A percentile compares a stretch with the other conserved stretches of the same genome.
phyloP scores from a whole-genome alignment of 1,284 basidiomycete genomes.

The Psilocybe mexicana region DNA sequence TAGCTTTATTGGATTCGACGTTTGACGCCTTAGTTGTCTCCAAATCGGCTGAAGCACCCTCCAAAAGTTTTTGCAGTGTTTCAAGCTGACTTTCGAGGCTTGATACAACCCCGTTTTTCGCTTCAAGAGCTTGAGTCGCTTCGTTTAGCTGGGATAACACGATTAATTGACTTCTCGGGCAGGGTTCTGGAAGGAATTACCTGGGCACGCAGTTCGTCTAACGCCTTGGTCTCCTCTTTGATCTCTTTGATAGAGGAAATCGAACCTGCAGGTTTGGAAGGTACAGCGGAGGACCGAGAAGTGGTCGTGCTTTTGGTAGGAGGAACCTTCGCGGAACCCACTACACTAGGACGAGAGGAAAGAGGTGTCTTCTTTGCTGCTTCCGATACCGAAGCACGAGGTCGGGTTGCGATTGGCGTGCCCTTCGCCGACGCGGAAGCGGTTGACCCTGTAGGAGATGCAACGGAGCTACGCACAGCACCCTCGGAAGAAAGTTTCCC shows the following conservation, averaged over 20 bases:
- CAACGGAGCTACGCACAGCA: constrained; percentile 46
- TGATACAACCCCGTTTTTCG: constrained; percentile 49
- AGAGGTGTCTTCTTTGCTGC: constrained; percentile 47
- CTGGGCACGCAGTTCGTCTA: constrained; percentile 62
- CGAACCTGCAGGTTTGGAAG: constrained; percentile 50
- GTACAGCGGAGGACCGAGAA: constrained; percentile 30
- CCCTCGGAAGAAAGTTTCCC: constrained; percentile 36
- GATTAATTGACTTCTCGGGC: too few relatives aligned
- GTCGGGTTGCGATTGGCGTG: constrained; percentile 35
- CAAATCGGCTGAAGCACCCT: constrained; percentile 46
- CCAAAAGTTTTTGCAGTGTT: constrained; percentile 51
- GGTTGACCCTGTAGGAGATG: constrained; percentile 51
- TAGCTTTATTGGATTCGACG: constrained; percentile 50
- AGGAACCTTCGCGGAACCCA: constrained; percentile 30
- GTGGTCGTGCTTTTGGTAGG: constrained; percentile 25
- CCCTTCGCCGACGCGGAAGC: constrained; percentile 35
- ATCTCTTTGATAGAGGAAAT: constrained; percentile 72
- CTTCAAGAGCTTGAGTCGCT: constrained; percentile 49
- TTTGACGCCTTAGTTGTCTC: constrained; percentile 45
- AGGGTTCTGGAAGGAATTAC: constrained; percentile 33
- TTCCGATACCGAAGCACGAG: constrained; percentile 58
- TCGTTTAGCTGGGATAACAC: constrained; percentile 52
- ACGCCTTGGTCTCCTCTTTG: constrained; percentile 53
- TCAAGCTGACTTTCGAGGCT: constrained; percentile 54
- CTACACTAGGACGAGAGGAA: constrained; percentile 39